Conservation (phyloP, 495 filamentous ascomycete genomes). For the Tetracladium marchalianum region DNA sequence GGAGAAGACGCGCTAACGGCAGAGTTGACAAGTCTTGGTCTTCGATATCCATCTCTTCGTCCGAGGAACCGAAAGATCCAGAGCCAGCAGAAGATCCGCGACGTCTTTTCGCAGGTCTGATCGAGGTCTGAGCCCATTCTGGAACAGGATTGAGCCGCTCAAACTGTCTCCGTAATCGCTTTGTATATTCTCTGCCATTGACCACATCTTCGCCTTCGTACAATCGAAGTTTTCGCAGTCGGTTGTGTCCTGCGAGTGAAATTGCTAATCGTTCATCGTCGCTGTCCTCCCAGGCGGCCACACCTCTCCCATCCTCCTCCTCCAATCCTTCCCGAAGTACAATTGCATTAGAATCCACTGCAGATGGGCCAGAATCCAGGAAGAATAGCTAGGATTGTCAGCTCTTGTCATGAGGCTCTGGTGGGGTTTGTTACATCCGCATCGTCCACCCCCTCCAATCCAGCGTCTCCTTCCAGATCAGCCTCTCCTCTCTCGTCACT, state of each 20-base stretch:
- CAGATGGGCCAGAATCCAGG: conserved; percentile 48
- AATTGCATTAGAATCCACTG: conserved; percentile 35
- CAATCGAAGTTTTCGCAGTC: conserved; percentile 70
- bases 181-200: conserved; percentile 74
- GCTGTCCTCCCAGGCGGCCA: conserved; percentile 82
- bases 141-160: conserved; percentile 70
- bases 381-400: conserved; percentile 52
- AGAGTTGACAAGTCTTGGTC: conserved; percentile 53
- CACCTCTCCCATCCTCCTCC: conserved; percentile 25
- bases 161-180: conserved; percentile 70
- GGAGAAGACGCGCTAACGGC: conserved; percentile 72
- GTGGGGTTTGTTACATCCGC: conserved; percentile 42
- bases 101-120: conserved; percentile 40
- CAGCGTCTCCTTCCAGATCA: conserved; percentile 15
- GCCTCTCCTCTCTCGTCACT: conserved; percentile 3
- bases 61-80: conserved; percentile 29
- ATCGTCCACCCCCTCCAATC: conserved; percentile 47
- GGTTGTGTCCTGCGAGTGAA: conserved; percentile 62
- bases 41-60: conserved; percentile 42
- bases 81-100: conserved; percentile 37
- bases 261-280: conserved; percentile 83
- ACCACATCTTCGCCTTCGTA: conserved; percentile 78
- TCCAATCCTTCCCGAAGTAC: conserved; percentile 23
- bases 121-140: conserved; percentile 57
- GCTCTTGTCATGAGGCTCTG: conserved; percentile 7